phyloP scores from a whole-genome alignment of 2,329 filamentous ascomycete genomes.

The Alternaria atra region DNA sequence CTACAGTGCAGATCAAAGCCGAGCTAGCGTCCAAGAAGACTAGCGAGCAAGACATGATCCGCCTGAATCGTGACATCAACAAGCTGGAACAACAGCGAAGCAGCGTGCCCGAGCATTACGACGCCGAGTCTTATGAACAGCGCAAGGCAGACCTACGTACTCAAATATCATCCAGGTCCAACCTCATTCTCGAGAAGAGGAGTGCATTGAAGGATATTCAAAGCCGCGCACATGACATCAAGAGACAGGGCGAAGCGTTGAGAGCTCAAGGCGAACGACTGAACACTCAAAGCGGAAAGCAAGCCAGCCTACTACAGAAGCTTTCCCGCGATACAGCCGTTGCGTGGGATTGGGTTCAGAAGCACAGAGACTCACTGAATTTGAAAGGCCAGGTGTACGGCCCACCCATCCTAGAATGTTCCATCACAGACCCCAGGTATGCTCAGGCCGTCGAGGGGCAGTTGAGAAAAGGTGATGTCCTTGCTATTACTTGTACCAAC shows the following conservation, averaged over 20 bases:
- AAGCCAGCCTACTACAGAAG: constrained; percentile 66
- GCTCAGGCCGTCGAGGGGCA: constrained; percentile 68
- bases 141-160: constrained; percentile 69
- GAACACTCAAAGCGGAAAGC: constrained; percentile 52
- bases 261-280: constrained; percentile 27
- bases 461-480: constrained; percentile 62
- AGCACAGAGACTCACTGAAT: constrained; percentile 64
- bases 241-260: constrained; percentile 40
- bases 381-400: constrained; percentile 83
- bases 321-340: constrained; percentile 69
- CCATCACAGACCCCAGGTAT: constrained; percentile 76
- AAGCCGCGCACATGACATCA: constrained; percentile 18
- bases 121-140: constrained; percentile 74
- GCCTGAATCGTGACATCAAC: constrained; percentile 62
- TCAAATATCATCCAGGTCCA: constrained; percentile 61
- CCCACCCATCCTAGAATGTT: constrained; percentile 81
- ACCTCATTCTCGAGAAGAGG: constrained; percentile 53
- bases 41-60: constrained; percentile 42
- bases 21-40: constrained; percentile 55
- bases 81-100: constrained; percentile 70
- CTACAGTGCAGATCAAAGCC: constrained; percentile 54
- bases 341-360: constrained; percentile 84
- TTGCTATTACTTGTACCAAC: constrained; percentile 78
- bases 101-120: constrained; percentile 71
- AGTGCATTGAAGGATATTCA: constrained; percentile 45